Conservation (phyloP, 495 filamentous ascomycete species). For the Penicillium manginii region DNA sequence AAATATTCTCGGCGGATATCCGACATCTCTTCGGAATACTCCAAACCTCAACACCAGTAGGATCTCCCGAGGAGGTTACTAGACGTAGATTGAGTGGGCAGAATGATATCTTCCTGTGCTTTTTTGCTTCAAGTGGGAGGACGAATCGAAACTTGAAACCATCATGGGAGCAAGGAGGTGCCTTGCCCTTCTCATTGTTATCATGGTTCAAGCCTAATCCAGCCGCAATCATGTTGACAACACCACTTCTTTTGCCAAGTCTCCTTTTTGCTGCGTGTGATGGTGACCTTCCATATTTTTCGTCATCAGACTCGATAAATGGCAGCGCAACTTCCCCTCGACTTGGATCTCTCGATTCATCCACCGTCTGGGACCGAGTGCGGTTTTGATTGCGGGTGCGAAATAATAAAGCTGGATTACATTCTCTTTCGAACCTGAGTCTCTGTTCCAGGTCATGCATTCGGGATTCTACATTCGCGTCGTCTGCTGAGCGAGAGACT, state of each 20-base stretch:
- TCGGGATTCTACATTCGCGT: background rate
- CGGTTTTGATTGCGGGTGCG: background rate
- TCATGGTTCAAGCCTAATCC: background rate
- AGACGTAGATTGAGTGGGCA: background rate
- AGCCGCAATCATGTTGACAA: background rate
- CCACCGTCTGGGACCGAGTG: background rate
- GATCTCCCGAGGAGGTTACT: background rate
- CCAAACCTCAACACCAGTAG: background rate
- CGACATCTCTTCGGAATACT: background rate
- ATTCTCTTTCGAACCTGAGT: background rate
- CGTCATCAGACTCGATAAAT: background rate
- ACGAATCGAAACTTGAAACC: background rate
- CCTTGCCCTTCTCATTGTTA: background rate
- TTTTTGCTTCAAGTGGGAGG: background rate
- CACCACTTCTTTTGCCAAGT: background rate
- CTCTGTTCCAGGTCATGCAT: background rate
- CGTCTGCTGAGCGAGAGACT: background rate
- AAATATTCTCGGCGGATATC: background rate
- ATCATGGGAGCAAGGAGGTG: background rate
- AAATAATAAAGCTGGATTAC: background rate
- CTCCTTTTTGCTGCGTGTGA: background rate
- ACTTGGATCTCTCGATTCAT: constrained; percentile 1
- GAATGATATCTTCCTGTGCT: background rate
- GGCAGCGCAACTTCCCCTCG: background rate
- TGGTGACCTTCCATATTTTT: background rate